Evolutionary conservation across 495 filamentous ascomycete genomes (phyloP), one percentile per base, ranked within the genome.

Genomic region (Penicillium bovifimosum): DNA sequence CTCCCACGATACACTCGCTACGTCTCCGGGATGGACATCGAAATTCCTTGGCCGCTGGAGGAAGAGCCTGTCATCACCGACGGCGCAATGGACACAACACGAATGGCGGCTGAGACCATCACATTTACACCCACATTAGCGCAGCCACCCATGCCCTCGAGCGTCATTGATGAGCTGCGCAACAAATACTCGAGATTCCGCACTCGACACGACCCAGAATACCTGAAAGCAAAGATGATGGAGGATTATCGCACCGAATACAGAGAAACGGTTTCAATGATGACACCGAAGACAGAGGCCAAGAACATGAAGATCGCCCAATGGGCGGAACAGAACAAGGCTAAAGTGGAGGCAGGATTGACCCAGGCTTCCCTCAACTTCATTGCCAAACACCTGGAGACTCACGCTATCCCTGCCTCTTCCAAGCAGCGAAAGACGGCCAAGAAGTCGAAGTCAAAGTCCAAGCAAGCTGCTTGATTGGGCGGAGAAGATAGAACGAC

Each of bases 111-210:
- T 48, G 89, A 95, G 54, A 76, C 80, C 13, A 72, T 65, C 47
- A 92, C 87, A 8, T 96, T 85, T 71, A 69, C 82, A 9, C 91
- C 91, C 0, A 87, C 84, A 11, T 68, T 96, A 10, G 71, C 88
- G 2, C 65, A 75, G 10, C 76, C 86, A 14, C 92, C 92, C n/a
- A 87, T 96, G 76, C 90, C 93, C 24, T 66, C 72, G 40, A 73
- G 64, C 24, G 80, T 96, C 29, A 79, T 97, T 56, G 87, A 96
- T 66, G 92, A 97, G 76, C 76, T 96, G 64, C 78, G 93, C 54
- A 86, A 86, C 71, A 87, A 86, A 59, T 96, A 86, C 80, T 84
- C 80, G 53, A 82, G 80, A 54, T 95, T 90, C 83, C 80, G 92
- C 56, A 87, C 80, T 36, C 73, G 91, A 20, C 91, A 96, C 66